Evolutionary conservation across 495 filamentous ascomycete species (phyloP), one percentile per base, ranked within the genome.

Genomic region (Penicilliopsis zonata): DNA sequence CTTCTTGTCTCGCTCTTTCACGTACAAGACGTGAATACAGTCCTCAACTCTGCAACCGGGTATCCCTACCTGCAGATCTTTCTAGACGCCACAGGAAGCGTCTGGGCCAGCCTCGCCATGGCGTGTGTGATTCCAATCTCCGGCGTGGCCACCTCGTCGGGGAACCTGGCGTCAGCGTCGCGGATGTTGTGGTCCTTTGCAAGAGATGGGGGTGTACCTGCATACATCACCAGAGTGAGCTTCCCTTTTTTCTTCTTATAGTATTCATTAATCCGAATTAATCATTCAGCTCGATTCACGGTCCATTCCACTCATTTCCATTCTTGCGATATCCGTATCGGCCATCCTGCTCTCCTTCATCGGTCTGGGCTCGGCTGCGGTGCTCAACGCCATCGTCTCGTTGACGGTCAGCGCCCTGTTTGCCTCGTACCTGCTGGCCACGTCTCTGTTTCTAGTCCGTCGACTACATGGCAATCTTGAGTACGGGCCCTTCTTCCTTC

Each of bases 151-250:
- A 47, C 48, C 30, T 49, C 39, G n/a, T 43, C 58, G 10, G 42
- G 42, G 3, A 32, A 51, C 22, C 34, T 57, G 1, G 58, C 58
- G n/a, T 48, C 57, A 3, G 47, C 53, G 9, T 61, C 58, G 4
- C 45, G 63, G 14, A 40, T 63, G 31, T 31, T 59, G 1, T 66
- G 47, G 19, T 52, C 63, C 5, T 67, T 68, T 39, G 62, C 63
- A 3, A 47, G 73, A 4, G 75, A 80, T 43, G 48, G 61, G 9
- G 75, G 71, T n/a, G n/a, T n/a, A n/a, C n/a, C n/a, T n/a, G n/a
- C n/a, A n/a, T n/a, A n/a, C n/a, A n/a, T 52, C 52, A 62, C n/a
- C 61, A 67, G 27, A 49, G 53, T 25, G 63, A 61, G 3, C 53
- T 65, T n/a, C 49, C 53, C 8, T 61, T 52, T 32, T 47, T 52